Evolutionary conservation across 2,329 filamentous ascomycete species (phyloP), one percentile per base, ranked within the genome.

Genomic region (Nemania sp.): DNA sequence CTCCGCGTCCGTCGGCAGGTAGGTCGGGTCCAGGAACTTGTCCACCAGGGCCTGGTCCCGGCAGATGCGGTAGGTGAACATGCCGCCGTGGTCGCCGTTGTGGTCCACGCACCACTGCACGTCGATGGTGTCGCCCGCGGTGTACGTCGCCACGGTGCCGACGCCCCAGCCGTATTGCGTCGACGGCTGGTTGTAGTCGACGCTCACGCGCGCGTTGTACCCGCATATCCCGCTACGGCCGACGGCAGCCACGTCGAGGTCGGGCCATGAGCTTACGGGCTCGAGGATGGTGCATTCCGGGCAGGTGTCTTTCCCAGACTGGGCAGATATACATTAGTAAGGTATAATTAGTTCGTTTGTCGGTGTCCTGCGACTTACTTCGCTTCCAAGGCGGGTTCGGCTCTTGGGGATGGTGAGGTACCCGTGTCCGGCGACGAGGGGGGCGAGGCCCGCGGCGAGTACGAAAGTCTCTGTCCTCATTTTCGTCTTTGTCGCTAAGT

Each of bases 91-190:
- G 70, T 87, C 85, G 0, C 86, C 86, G 70, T 87, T 87, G 75
- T 86, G 77, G 71, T 88, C 86, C 20, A 87, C 81, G 60, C 86
- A 87, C 86, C 86, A 87, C 73, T 86, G 78, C 0, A 87, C 85
- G 26, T 85, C 82, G 26, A 87, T 75, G 0, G 80, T 75, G 10
- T 86, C 77, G 0, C 85, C 85, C 0, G 82, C 76, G 0, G 76
- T 75, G 74, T 86, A 87, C 1, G 80, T 84, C 1, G 74, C 80
- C 0, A 86, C 82, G 0, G 80, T 76, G 0, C 76, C 61, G 10
- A 74, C 78, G 24, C 85, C 85, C 84, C 84, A 87, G 73, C 59
- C 60, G 27, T 59, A 54, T 35, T 79, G 74, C 2, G 65, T 67
- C 0, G 74, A 73, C 0, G 85, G 85, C 55, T 80, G 77, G 76